Evolutionary conservation across 345 rosid genomes (phyloP).

Genomic region (Boechera divaricarpa): DNA sequence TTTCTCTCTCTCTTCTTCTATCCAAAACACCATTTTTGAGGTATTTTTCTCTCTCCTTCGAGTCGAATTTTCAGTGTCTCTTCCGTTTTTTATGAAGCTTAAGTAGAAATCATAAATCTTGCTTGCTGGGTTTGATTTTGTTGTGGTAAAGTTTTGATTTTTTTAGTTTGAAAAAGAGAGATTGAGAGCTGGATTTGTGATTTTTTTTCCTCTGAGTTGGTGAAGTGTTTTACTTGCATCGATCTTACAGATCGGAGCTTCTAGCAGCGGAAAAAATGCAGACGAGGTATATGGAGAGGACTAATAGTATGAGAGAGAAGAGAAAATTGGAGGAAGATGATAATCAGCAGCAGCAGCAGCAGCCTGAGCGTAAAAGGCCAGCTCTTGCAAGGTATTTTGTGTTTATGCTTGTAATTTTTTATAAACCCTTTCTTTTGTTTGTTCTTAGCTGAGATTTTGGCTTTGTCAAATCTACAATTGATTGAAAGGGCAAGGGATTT

Average conservation of each 20-base stretch:
- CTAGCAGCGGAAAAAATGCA: slow-evolving; percentile 53
- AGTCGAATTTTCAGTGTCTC: slow-evolving; percentile 20
- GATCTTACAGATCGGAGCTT: slow-evolving; percentile 41
- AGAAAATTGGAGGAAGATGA: slow-evolving; percentile 67
- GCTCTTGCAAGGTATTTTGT: slow-evolving; percentile 80
- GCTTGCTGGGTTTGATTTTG: background rate
- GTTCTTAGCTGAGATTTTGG: background rate
- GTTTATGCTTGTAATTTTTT: slow-evolving; percentile 5
- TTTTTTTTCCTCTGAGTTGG: background rate
- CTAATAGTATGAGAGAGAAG: slow-evolving; percentile 83
- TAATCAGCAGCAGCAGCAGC: slow-evolving; percentile 44
- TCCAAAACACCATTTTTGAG: slow-evolving; percentile 40
- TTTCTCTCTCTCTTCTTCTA: slow-evolving; percentile 11
- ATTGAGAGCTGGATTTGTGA: slow-evolving; percentile 20
- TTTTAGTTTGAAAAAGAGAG: background rate
- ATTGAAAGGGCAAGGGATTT: background rate
- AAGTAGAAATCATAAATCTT: background rate
- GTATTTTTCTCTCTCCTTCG: slow-evolving; percentile 24
- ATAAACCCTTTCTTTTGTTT: slow-evolving; percentile 10
- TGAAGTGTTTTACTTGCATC: slow-evolving; percentile 23
- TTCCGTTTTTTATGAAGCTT: background rate
- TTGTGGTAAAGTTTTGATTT: background rate
- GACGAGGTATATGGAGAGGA: slow-evolving; percentile 80
- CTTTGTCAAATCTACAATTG: background rate
- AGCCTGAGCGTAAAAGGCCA: slow-evolving; percentile 85